phyloP scores from a whole-genome alignment of 2,329 filamentous ascomycete species.

The Fusarium anguioides region DNA sequence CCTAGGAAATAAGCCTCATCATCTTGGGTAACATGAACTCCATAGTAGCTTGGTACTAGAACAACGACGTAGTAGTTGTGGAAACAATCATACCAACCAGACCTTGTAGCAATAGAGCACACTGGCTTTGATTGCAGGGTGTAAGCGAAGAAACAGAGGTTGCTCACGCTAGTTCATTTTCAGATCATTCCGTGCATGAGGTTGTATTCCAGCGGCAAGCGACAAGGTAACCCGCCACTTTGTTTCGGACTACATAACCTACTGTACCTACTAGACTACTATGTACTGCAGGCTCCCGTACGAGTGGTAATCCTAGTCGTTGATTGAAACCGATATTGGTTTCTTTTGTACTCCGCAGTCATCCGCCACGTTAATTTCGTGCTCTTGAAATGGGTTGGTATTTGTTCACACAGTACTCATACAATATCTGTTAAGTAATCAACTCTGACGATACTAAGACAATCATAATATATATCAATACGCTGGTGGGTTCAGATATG shows the following conservation, averaged over 20 bases:
- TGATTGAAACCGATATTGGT: not conserved
- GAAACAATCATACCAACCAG: not conserved
- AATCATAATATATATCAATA: not conserved
- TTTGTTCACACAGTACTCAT: no score
- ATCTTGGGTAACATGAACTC: slow-evolving; percentile 1
- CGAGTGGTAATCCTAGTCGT: not conserved
- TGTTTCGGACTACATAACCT: not conserved
- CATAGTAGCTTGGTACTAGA: slow-evolving; percentile 1
- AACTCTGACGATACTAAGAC: not conserved
- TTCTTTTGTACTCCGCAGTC: no score
- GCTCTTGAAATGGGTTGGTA: no score
- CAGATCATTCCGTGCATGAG: slow-evolving; percentile 6
- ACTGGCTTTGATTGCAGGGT: slow-evolving; percentile 27
- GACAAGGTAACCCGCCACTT: not conserved
- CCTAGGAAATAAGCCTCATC: not conserved
- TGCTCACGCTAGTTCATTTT: slow-evolving; percentile 20
- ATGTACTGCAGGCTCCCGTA: not conserved
- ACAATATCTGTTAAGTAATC: no score
- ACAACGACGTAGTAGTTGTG: not conserved
- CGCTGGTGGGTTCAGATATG: not conserved
- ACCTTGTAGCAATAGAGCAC: not conserved
- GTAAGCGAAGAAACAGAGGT: slow-evolving; percentile 33
- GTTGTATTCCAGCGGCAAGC: not conserved
- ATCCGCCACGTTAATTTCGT: no score
- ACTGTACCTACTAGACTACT: no score